Base-by-base conservation (phyloP, 139 green algal species). In the Chlamydomonas sp. region DNA sequence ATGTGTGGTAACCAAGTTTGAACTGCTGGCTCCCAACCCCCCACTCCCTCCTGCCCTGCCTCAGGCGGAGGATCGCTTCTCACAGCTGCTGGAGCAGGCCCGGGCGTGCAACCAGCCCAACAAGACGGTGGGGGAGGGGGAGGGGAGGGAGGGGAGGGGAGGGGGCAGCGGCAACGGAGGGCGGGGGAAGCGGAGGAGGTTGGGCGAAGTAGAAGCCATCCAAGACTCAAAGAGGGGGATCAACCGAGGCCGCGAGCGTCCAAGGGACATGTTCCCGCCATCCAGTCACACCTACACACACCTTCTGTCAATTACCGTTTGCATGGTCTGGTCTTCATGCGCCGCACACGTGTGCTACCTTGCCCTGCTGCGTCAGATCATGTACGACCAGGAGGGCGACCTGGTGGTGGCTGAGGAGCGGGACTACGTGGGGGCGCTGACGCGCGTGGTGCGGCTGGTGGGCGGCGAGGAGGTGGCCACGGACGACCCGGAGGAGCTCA, bases 341-440 rank as follows among this genome's bases (percentile, higher is more conserved):
- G 31, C 31, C 31, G 31, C 31, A 49, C 31, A 49, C 31, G 31
- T 49, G 31, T 49, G 31, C 31, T 49, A 49, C 31, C 31, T 49
- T 49, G 12, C 71, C 18, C 20, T 10, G 2, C 5, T 9, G 5
- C 58, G 64, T 67, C 76, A 90, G 81, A 57, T 86, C 72, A 89
- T 81, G 76, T 96, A 95, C 74, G 90, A 92, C 73, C 77, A 90
- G 57, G 58, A 93, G 1, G 85, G 79, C 20, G 89, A 92, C 69
- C 59, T 86, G 5, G 66, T 91, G 12, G 20, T 90, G 5, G 82
- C 84, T 4, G 87, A 94, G 71, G 67, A 74, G 63, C 84, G 86
- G 1, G 92, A 94, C 88, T 92, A 93, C 83, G 72, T 91, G 14
- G 90, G 90, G 2, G 80, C 78, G 16, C 90, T 94, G 69, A 60